A percentile compares a stretch with the other conserved stretches of the same genome.
phyloP scores from a whole-genome alignment of 345 rosid genomes.

The Syzygium aromaticum region DNA sequence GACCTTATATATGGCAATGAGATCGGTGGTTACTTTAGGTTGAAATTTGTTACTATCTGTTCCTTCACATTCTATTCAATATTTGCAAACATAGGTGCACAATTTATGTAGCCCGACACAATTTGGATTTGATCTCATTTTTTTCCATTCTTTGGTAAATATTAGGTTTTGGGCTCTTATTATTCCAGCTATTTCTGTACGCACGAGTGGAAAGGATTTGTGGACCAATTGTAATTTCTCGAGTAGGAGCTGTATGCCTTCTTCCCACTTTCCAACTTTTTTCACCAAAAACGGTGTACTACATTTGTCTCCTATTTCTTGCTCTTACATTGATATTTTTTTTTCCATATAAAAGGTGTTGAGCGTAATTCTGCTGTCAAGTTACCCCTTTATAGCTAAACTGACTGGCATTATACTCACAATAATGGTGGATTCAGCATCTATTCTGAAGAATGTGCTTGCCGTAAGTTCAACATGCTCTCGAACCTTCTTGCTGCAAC shows the following conservation, averaged over 20 bases:
- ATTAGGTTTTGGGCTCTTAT: conserved; percentile 34
- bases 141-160: neutral
- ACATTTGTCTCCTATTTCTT: neutral
- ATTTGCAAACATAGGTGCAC: neutral
- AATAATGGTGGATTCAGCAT: conserved; percentile 27
- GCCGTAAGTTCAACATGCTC: conserved; percentile 19
- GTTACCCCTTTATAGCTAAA: conserved; percentile 33
- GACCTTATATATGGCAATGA: neutral
- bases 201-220: conserved; percentile 29
- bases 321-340: neutral
- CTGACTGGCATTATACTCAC: conserved; percentile 22
- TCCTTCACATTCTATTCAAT: neutral
- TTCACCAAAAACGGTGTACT: neutral
- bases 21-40: neutral
- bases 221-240: conserved; percentile 34
- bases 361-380: conserved; percentile 26
- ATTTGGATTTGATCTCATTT: neutral
- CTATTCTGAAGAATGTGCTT: conserved; percentile 35
- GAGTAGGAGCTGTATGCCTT: conserved; percentile 33
- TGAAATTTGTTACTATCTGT: neutral
- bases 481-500: neutral
- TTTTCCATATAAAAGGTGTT: conserved; percentile 18
- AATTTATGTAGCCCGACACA: neutral
- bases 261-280: neutral
- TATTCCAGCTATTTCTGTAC: conserved; percentile 40